Percentiles rank a stretch among this genome's conserved stretches.
These are phyloP conservation scores for Hansenula lynferdii DNA, from an alignment of 1,139 yeast species.

Conservation along the genomic window DNA sequence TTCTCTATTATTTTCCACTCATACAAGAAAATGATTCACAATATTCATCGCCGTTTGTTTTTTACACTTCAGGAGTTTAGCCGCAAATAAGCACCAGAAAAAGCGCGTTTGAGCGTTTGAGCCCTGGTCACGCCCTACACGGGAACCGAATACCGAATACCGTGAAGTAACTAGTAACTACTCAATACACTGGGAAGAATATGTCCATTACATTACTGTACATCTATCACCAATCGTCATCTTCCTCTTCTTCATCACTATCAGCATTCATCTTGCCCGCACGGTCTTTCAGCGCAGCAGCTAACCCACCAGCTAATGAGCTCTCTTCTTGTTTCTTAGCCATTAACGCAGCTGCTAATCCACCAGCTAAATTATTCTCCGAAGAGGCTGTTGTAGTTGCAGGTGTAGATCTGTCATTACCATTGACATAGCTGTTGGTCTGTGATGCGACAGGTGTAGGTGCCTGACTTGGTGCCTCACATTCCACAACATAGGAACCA, in stretches of 20 bases:
- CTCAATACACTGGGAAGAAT: too few relatives aligned
- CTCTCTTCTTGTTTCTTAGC: constrained; percentile 61
- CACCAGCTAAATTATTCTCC: constrained; percentile 44
- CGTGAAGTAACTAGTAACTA: too few relatives aligned
- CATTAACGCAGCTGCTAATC: constrained; percentile 70
- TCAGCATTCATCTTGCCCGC: constrained; percentile 73
- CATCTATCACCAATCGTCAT: constrained; percentile 31
- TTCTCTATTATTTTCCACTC: too few relatives aligned
- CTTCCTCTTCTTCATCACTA: constrained; percentile 67
- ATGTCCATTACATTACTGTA: background rate
- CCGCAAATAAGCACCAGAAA: too few relatives aligned
- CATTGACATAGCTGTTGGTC: constrained; percentile 13
- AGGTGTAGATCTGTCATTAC: constrained; percentile 15
- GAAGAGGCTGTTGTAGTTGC: constrained; percentile 20
- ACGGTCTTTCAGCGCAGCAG: constrained; percentile 83
- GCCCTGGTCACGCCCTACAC: too few relatives aligned
- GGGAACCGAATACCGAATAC: too few relatives aligned
- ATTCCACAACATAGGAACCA: constrained; percentile 76
- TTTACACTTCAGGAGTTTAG: too few relatives aligned
- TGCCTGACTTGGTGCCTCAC: constrained; percentile 39
- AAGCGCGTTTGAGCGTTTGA: too few relatives aligned
- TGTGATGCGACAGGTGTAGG: constrained; percentile 14
- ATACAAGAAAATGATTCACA: too few relatives aligned
- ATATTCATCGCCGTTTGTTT: too few relatives aligned
- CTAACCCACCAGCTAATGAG: constrained; percentile 74